These are phyloP conservation scores for Dactylonectria estremocensis DNA, from an alignment of 2,329 filamentous ascomycete species.

Conservation along the genomic window DNA sequence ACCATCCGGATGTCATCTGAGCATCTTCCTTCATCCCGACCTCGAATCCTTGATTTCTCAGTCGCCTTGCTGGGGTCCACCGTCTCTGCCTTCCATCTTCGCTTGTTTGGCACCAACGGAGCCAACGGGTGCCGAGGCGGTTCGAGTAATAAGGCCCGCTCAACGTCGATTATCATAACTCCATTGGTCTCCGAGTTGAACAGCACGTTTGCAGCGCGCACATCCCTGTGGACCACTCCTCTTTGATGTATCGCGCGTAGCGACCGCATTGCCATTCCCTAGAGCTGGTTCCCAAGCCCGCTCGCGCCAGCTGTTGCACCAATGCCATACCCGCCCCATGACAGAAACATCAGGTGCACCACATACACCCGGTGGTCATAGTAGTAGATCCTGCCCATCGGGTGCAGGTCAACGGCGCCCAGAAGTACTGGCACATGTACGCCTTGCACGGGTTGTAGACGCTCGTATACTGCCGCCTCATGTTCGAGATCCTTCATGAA, in stretches of 20 bases:
- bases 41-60: not conserved
- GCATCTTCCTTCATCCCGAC: not conserved
- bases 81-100: conserved; percentile 18
- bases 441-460: conserved; percentile 38
- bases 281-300: conserved; percentile 12
- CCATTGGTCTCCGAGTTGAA: conserved; percentile 46
- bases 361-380: conserved; percentile 52
- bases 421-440: conserved; percentile 56
- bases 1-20: no score
- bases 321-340: conserved; percentile 50
- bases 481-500: conserved; percentile 43
- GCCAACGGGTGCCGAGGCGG: conserved; percentile 34
- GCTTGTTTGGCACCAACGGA: conserved; percentile 44
- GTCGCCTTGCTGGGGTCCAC: conserved; percentile 9
- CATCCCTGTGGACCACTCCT: conserved; percentile 36
- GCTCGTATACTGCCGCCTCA: conserved; percentile 55
- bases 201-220: not conserved
- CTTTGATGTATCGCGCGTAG: conserved; percentile 43
- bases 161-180: conserved; percentile 43
- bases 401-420: conserved; percentile 52
- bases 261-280: conserved; percentile 29
- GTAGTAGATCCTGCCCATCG: conserved; percentile 52
- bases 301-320: not conserved
- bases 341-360: conserved; percentile 53
- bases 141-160: conserved; percentile 38